Evolutionary conservation across 1,284 basidiomycete genomes (phyloP).

Genomic region (Chiua sp.): DNA sequence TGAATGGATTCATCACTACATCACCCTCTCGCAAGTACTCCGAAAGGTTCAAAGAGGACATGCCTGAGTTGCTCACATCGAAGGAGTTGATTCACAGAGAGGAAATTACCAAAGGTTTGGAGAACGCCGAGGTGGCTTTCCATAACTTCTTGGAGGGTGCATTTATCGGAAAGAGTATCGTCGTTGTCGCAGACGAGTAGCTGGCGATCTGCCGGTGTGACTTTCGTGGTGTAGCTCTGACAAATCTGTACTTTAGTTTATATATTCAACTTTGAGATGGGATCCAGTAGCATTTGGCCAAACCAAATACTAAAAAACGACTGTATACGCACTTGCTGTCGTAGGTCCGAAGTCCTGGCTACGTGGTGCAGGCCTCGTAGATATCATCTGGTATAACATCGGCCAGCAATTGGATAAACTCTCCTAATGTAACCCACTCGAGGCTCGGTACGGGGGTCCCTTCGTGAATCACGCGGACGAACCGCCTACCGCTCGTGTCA

Average conservation of each 20-base stretch:
- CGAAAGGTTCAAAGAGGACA: background rate
- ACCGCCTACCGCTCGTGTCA: conserved; percentile 26
- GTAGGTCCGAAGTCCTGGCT: background rate
- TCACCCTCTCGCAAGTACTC: background rate
- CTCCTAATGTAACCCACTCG: conserved; percentile 44
- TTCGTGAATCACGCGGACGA: conserved; percentile 54
- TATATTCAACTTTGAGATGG: background rate
- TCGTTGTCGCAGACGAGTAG: background rate
- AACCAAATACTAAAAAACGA: too few relatives aligned
- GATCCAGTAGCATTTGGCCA: background rate
- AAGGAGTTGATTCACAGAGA: conserved; percentile 1
- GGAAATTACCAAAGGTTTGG: background rate
- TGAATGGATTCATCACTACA: background rate
- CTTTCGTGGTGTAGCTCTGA: background rate
- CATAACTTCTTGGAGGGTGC: background rate
- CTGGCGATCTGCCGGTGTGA: background rate
- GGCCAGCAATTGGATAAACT: conserved; percentile 44
- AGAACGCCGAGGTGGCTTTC: background rate
- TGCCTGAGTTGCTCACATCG: background rate
- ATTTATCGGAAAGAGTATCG: conserved; percentile 1
- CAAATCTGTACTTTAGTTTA: background rate
- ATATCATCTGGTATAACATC: conserved; percentile 45
- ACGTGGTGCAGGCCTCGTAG: conserved; percentile 27
- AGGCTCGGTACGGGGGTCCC: conserved; percentile 46
- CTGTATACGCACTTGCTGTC: background rate